Conservation (phyloP, 257 asterid species). For the Asclepias syriaca region DNA sequence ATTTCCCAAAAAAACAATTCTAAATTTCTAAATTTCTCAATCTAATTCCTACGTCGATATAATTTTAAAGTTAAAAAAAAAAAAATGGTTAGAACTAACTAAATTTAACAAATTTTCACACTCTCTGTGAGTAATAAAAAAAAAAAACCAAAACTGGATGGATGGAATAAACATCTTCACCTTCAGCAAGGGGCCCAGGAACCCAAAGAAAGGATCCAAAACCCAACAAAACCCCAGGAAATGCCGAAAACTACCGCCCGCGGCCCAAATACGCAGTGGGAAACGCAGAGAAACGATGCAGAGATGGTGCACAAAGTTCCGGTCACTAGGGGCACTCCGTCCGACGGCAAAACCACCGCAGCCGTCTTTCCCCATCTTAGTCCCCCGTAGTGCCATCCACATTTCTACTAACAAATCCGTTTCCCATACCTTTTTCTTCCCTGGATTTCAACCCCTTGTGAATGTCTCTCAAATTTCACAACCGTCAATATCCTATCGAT, state of each 20-base stretch:
- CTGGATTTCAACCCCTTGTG: conserved; percentile 27
- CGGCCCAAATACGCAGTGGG: not conserved
- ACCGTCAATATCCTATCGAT: conserved; percentile 21
- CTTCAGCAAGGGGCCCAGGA: not conserved
- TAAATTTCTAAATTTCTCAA: no score
- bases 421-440: conserved; percentile 17
- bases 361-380: conserved; percentile 6
- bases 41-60: no score
- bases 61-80: no score
- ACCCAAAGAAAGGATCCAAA: not conserved
- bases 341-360: conserved; percentile 20
- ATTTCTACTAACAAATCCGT: conserved; percentile 30
- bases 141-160: no score
- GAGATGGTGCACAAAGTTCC: conserved; percentile 54
- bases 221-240: not conserved
- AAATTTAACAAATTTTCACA: no score
- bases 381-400: conserved; percentile 34
- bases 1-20: no score
- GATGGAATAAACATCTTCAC: no score
- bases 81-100: no score
- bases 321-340: conserved; percentile 38
- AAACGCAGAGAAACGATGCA: conserved; percentile 28
- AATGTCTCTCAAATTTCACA: conserved; percentile 23
- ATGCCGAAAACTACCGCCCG: not conserved
- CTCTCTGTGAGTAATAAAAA: no score